Evolutionary conservation across 805 yeast genomes (phyloP), one percentile per base, ranked within the genome.

Genomic region (Ogataea nonfermentans): DNA sequence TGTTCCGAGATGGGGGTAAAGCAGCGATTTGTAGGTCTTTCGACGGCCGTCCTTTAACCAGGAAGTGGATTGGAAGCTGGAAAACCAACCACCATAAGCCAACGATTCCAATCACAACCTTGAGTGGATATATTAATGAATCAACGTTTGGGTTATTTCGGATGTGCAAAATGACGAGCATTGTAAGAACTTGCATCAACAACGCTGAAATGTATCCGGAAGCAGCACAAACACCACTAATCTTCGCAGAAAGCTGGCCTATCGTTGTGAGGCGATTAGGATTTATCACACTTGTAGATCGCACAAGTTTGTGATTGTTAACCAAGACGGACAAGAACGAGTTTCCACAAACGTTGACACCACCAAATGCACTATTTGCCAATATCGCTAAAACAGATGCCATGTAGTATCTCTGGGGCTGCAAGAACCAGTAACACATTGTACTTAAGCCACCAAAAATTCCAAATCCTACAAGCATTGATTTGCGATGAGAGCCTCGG

Each of bases 81-180:
- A 83, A 84, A 2, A 75, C 41, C 6, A 81, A 56, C 95, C 95
- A 85, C 91, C 93, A 84, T 1, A 74, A 17, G 1, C 93, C 93
- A 12, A 84, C 84, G 22, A 78, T 57, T 9, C 74, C 65, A 12
- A 84, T 71, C 0, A 84, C 87, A 17, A 73, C 55, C 47, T 80
- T 80, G 4, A 83, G 64, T 7, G 80, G 75, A 39, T 50, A 56
- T 6, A 63, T 51, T 9, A 60, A 37, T 11, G 55, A 48, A 29
- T 47, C 51, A 11, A 41, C 46, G 27, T 48, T 36, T 11, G 54
- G 53, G 29, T 45, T 48, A 14, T 47, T 48, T 32, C 44, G 51
- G 31, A 53, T 40, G 11, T 32, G 48, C 19, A 59, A 26, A 9
- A 64, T 54, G 28, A 81, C 49, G 9, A 69, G 34, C 66, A 84